Base-by-base conservation (phyloP, 2,329 filamentous ascomycete species). In the Purpureocillium takamizusanense region DNA sequence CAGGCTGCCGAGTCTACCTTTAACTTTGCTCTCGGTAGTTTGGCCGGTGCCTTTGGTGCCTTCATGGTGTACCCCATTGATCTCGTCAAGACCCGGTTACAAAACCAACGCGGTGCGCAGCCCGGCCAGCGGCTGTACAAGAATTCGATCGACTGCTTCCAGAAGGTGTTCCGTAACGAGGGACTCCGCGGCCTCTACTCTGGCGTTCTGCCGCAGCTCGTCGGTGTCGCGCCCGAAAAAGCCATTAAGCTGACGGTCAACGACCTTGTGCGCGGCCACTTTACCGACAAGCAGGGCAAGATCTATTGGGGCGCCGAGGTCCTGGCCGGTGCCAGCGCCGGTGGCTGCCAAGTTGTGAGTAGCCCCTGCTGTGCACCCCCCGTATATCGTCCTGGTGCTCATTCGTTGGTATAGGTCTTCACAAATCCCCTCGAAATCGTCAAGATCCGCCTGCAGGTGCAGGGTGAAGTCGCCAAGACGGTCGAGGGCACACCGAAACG, bases 11-110 rank as follows among this genome's bases (percentile, higher is more conserved):
- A 89, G 56, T 94, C 89, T 1, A 76, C 72, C 2, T 94, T 95
- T 62, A 89, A 94, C 70, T 98, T 98, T 58, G 79, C 69, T 3
- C 77, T 98, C 7, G 92, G 92, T 42, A 88, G 85, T 58, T 50
- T 95, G 50, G 92, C 92, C 7, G 92, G 92, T 63, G 92, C 92
- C 9, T 98, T 98, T 57, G 92, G 92, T 59, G 92, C 92, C 11
- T 97, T 98, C 61, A 95, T 98, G 87, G 92, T 98, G 38, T 98
- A 98, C 61, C 92, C 92, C 17, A 97, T 98, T 56, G 92, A 98
- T 67, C 69, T 98, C 44, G 92, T 98, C 61, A 98, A 98, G 76
- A 98, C 92, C 2, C 81, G 92, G 44, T 85, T 98, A 81, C 92
- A 98, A 65, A 98, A 98, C 68, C 92, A 98, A 70, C 79, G 92